Percentiles rank a stretch among this genome's conserved stretches.
phyloP scores from a whole-genome alignment of 2,329 filamentous ascomycete genomes.

The Polytolypa hystricis region DNA sequence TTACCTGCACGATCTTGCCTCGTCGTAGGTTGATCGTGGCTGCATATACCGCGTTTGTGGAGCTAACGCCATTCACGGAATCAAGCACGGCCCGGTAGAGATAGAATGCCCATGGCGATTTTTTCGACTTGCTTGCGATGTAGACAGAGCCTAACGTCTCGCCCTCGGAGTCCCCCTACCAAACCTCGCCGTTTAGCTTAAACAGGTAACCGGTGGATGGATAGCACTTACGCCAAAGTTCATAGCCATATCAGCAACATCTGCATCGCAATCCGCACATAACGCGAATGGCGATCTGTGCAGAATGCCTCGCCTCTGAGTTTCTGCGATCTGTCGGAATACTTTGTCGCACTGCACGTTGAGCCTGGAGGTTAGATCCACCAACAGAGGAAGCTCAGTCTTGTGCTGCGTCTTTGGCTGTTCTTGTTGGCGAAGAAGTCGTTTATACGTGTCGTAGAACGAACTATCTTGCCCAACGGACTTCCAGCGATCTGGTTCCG shows the following conservation, averaged over 20 bases:
- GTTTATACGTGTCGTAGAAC: conserved; percentile 37
- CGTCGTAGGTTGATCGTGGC: conserved; percentile 23
- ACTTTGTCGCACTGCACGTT: conserved; percentile 48
- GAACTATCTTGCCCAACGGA: conserved; percentile 25
- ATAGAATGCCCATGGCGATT: conserved; percentile 39
- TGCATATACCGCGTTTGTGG: conserved; percentile 22
- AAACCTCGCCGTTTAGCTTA: too few relatives aligned
- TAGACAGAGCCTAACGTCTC: conserved; percentile 22
- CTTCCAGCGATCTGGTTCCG: conserved; percentile 32
- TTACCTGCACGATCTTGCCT: conserved; percentile 45
- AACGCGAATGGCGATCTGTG: conserved; percentile 48
- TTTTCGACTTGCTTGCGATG: conserved; percentile 22
- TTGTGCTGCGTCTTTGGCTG: conserved; percentile 38
- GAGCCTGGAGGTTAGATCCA: conserved; percentile 51
- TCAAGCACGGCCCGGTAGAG: conserved; percentile 45
- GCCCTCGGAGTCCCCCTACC: conserved; percentile 18
- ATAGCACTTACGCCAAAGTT: conserved; percentile 34
- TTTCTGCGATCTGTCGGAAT: conserved; percentile 58
- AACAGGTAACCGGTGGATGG: conserved; percentile 5
- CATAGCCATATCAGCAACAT: conserved; percentile 48
- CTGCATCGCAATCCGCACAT: conserved; percentile 27
- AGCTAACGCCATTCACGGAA: conserved; percentile 50
- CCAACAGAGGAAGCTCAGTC: conserved; percentile 47
- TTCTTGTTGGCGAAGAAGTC: conserved; percentile 42
- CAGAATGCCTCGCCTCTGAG: conserved; percentile 56